Conservation (phyloP, 2,329 filamentous ascomycete genomes). For the Phoma sp. region DNA sequence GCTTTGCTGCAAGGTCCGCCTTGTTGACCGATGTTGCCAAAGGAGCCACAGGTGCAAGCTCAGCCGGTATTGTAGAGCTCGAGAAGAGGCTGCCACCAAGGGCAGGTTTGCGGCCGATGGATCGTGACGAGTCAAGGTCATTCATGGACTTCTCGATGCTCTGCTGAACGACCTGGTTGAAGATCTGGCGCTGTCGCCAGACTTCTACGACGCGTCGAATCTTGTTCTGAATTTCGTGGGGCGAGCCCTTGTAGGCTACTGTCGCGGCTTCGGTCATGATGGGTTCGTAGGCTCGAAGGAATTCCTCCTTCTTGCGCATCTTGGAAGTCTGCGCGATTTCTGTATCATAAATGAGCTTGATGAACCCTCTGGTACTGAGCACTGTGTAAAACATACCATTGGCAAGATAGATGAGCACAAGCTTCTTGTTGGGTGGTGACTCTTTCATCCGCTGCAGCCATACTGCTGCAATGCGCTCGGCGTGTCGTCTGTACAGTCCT, state of each 20-base stretch:
- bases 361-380: not conserved
- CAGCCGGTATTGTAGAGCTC: conserved; percentile 69
- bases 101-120: conserved; percentile 62
- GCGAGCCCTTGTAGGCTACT: conserved; percentile 86
- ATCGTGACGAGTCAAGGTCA: conserved; percentile 53
- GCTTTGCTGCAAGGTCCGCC: conserved; percentile 70
- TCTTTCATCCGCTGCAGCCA: conserved; percentile 93
- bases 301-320: conserved; percentile 89
- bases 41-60: conserved; percentile 77
- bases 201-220: conserved; percentile 90
- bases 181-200: conserved; percentile 87
- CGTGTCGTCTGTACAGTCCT: conserved; percentile 73
- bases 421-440: conserved; percentile 80
- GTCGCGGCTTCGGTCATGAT: conserved; percentile 90
- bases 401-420: conserved; percentile 92
- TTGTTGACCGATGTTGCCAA: conserved; percentile 78
- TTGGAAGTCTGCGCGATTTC: conserved; percentile 97
- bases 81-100: conserved; percentile 76
- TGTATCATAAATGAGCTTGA: conserved; percentile 44
- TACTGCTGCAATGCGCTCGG: conserved; percentile 86
- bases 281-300: conserved; percentile 88
- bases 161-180: conserved; percentile 78
- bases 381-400: conserved; percentile 69
- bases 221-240: conserved; percentile 84
- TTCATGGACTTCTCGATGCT: conserved; percentile 81